Conservation (phyloP, 1,284 basidiomycete species). For the Ustanciosporium gigantosporum region DNA sequence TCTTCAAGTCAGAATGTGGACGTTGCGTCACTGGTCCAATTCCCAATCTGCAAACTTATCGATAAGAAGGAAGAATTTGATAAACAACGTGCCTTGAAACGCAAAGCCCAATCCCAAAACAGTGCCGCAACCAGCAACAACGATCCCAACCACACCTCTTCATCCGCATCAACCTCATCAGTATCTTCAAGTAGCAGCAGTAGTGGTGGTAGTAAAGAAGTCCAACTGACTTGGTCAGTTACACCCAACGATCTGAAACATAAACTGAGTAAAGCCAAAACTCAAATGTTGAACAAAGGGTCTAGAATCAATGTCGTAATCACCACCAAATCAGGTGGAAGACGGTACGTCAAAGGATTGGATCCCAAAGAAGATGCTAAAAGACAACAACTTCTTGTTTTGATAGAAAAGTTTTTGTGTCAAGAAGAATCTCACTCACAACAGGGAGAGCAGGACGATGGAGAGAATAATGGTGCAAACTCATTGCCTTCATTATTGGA, state of each 20-base stretch:
- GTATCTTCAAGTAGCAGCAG: background rate
- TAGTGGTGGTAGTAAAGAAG: constrained; percentile 31
- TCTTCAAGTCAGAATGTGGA: constrained; percentile 1
- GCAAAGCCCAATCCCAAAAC: no score
- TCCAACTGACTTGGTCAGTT: constrained; percentile 50
- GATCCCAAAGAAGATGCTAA: constrained; percentile 14
- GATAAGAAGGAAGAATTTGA: constrained; percentile 62
- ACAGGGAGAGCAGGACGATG: background rate
- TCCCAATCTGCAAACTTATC: constrained; percentile 61
- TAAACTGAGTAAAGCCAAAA: constrained; percentile 37
- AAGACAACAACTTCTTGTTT: constrained; percentile 1
- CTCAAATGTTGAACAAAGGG: constrained; percentile 31
- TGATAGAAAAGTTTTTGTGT: constrained; percentile 12
- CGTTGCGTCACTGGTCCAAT: constrained; percentile 11
- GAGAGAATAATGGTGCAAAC: no score
- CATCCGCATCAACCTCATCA: background rate
- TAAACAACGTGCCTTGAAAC: constrained; percentile 28
- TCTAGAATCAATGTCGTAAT: constrained; percentile 30
- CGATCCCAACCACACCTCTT: no score
- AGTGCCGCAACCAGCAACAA: no score
- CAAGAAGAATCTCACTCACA: background rate
- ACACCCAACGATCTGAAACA: constrained; percentile 45
- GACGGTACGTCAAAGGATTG: constrained; percentile 21
- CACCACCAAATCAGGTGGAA: constrained; percentile 15
- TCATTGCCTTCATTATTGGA: no score